Percentiles rank a stretch among this genome's conserved stretches.
These are phyloP conservation scores for Talaromyces rugulosus DNA, from an alignment of 2,329 filamentous ascomycete species.

Conservation along the genomic window DNA sequence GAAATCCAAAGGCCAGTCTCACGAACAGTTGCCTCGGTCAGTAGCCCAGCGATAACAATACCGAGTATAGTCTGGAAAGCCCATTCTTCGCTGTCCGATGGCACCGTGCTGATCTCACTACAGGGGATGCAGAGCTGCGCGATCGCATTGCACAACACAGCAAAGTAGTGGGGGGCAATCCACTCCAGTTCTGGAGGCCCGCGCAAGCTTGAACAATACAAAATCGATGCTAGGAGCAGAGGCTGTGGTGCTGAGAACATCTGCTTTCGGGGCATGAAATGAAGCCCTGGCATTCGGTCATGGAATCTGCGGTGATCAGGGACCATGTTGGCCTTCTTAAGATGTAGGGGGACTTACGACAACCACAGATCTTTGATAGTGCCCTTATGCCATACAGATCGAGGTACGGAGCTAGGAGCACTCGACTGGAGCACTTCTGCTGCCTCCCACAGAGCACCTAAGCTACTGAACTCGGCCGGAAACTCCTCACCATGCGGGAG, in stretches of 20 bases:
- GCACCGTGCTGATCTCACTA: slow-evolving; percentile 1
- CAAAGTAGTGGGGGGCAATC: slow-evolving; percentile 9
- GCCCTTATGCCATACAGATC: slow-evolving; percentile 6
- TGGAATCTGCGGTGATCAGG: slow-evolving; percentile 8
- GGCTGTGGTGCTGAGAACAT: slow-evolving; percentile 13
- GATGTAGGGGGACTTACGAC: slow-evolving; percentile 1
- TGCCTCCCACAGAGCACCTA: slow-evolving; percentile 10
- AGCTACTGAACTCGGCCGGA: background rate
- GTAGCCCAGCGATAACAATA: slow-evolving; percentile 10
- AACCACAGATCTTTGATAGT: slow-evolving; percentile 10
- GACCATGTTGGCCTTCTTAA: too few relatives aligned
- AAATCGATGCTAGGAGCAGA: slow-evolving; percentile 11
- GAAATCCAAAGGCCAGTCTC: slow-evolving; percentile 13
- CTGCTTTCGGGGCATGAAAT: slow-evolving; percentile 13
- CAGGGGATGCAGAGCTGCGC: slow-evolving; percentile 9
- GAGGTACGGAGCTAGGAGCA: slow-evolving; percentile 9
- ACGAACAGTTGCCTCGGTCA: slow-evolving; percentile 10
- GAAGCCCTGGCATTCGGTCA: slow-evolving; percentile 12
- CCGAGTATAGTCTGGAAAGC: slow-evolving; percentile 12
- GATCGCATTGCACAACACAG: slow-evolving; percentile 10
- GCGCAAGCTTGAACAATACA: slow-evolving; percentile 13
- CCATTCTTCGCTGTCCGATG: slow-evolving; percentile 10
- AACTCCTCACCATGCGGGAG: slow-evolving; percentile 2
- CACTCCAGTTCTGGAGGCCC: slow-evolving; percentile 7
- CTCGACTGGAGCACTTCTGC: slow-evolving; percentile 4